Evolutionary conservation across 805 yeast genomes (phyloP).

Genomic region (Saturnispora silvae): DNA sequence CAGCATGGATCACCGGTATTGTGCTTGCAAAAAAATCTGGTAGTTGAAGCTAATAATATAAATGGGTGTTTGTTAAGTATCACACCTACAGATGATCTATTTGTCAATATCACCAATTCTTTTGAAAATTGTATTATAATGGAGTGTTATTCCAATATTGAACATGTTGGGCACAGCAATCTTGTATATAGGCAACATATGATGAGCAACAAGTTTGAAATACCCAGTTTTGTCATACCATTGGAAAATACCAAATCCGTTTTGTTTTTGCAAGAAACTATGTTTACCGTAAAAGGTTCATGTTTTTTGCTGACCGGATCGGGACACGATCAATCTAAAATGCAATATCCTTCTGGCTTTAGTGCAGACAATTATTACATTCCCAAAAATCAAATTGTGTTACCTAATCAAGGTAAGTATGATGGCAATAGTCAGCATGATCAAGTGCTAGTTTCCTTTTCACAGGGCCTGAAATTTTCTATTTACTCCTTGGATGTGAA

Average conservation of each 20-base stretch:
- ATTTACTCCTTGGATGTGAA: slow-evolving; percentile 22
- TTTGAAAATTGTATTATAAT: slow-evolving; percentile 5
- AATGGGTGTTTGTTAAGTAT: slow-evolving; percentile 5
- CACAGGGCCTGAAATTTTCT: slow-evolving; percentile 9
- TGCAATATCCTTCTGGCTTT: slow-evolving; percentile 8
- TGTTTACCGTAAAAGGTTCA: slow-evolving; percentile 17
- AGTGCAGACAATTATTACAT: slow-evolving; percentile 18
- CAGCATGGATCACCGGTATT: slow-evolving; percentile 1
- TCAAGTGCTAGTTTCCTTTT: slow-evolving; percentile 21
- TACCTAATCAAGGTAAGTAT: slow-evolving; percentile 12
- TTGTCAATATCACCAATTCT: slow-evolving; percentile 2
- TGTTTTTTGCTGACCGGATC: slow-evolving; percentile 21
- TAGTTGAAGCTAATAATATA: neutral
- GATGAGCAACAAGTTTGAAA: slow-evolving; percentile 17
- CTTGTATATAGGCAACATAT: neutral
- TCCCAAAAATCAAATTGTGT: slow-evolving; percentile 16
- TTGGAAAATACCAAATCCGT: slow-evolving; percentile 18
- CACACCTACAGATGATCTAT: slow-evolving; percentile 1
- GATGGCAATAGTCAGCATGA: slow-evolving; percentile 14
- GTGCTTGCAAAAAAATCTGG: neutral
- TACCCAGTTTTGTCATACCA: slow-evolving; percentile 22
- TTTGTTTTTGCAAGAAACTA: slow-evolving; percentile 19
- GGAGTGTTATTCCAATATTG: slow-evolving; percentile 4
- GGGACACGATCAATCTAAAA: slow-evolving; percentile 17
- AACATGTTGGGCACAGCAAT: neutral